A percentile compares a stretch with the other conserved stretches of the same genome.
These are phyloP conservation scores for Trichosphaerium sp. DNA, from an alignment of 78 protist genomes.

Conservation along the genomic window DNA sequence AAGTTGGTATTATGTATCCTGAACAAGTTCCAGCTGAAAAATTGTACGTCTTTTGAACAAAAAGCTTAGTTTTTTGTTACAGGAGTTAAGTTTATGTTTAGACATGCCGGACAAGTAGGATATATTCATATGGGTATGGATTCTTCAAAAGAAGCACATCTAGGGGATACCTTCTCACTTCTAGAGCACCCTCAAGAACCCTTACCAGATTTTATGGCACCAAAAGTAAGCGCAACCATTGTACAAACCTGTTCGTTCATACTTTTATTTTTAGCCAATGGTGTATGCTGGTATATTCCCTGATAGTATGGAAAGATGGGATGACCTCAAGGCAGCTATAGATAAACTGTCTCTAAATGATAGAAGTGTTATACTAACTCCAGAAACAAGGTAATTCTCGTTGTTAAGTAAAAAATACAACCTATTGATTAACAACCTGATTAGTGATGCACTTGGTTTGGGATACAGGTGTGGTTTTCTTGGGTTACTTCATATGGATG, in stretches of 20 bases:
- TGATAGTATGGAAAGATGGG: conserved; percentile 16
- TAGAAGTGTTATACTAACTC: conserved; percentile 29
- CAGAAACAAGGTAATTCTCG: neutral
- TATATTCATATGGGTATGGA: conserved; percentile 56
- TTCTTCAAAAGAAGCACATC: conserved; percentile 48
- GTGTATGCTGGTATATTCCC: conserved; percentile 65
- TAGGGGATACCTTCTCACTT: conserved; percentile 79
- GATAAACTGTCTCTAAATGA: conserved; percentile 64
- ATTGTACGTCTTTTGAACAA: conserved; percentile 7
- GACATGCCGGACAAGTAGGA: conserved; percentile 79
- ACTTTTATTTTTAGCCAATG: neutral
- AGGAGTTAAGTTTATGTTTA: neutral
- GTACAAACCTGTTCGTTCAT: neutral
- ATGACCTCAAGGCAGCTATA: conserved; percentile 19
- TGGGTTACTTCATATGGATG: conserved; percentile 89
- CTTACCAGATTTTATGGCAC: conserved; percentile 64
- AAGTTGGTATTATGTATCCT: conserved; percentile 72
- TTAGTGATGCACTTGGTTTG: conserved; percentile 67
- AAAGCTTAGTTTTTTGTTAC: neutral
- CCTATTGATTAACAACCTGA: neutral
- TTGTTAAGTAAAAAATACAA: neutral
- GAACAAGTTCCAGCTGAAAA: conserved; percentile 29
- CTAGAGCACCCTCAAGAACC: conserved; percentile 25
- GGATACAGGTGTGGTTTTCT: conserved; percentile 88
- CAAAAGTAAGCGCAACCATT: conserved; percentile 17